Base-by-base conservation (phyloP, 305 asterid genomes). In the Fraxinus baroniana region DNA sequence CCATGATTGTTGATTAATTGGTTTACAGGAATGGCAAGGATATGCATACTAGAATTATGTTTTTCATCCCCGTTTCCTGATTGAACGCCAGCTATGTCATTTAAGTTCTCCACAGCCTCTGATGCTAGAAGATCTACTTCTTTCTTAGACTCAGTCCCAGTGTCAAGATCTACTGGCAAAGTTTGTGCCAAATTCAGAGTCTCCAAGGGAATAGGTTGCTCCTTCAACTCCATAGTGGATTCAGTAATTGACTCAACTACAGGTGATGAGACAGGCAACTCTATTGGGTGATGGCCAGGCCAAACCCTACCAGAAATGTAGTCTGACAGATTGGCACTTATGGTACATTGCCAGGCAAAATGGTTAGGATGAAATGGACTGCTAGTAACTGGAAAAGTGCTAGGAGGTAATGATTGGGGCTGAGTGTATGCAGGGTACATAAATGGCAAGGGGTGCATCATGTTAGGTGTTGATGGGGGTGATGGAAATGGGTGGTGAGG, bases 401-500 rank as follows among this genome's bases (percentile, higher is more conserved):
- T 87, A 32, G 94, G 89, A 74, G 98, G 90, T 68, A 94, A 79
- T 36, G 94, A 75, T 84, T 91, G 98, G 79, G 97, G 84, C 83
- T 92, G 99, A 78, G 92, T 62, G 87, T 83, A 94, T 20, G 98
- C 93, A 39, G 98, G 98, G 88, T 97, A 94, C 89, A 92, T 81
- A 79, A 94, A 89, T 9, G 97, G 99, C 88, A 96, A 71, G 12
- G 96, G 92, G 81, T 93, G 99, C 85, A 93, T 92, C 88, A 92
- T 88, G 91, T 86, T 97, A 74, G 99, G 98, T 78, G 98, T 92
- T 81, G 90, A 83, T 73, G 98, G 99, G 80, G 98, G 95, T 26
- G 98, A 94, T 1, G 98, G 98, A 87, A 91, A 96, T 4, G 89
- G 94, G 85, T 91, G 98, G 91, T 91, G 98, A 82, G 96, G 94